phyloP scores from a whole-genome alignment of 257 asterid genomes.

The Galeopsis tetrahit region DNA sequence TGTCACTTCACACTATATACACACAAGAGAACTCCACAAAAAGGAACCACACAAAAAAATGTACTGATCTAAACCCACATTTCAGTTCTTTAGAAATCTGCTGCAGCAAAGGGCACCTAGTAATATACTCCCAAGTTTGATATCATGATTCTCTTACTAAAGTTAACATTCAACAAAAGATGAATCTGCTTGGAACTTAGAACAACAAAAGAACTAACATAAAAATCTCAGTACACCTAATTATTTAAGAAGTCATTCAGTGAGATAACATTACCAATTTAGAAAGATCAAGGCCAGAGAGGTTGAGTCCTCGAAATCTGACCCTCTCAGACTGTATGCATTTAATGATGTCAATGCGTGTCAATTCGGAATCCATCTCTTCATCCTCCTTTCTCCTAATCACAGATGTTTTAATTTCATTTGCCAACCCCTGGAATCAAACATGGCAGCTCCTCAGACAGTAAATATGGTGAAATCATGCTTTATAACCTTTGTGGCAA shows the following conservation, averaged over 20 bases:
- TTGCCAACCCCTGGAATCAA: constrained; percentile 70
- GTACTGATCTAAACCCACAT: neutral
- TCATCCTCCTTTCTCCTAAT: constrained; percentile 78
- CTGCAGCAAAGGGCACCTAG: constrained; percentile 4
- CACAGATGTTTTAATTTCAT: constrained; percentile 60
- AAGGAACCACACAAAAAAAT: neutral
- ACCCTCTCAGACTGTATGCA: constrained; percentile 93
- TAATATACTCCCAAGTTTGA: constrained; percentile 17
- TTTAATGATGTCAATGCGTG: constrained; percentile 87
- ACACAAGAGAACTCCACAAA: constrained; percentile 24
- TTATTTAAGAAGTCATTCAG: constrained; percentile 22
- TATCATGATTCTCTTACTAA: neutral
- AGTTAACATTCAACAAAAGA: constrained; percentile 1
- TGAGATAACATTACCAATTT: constrained; percentile 64
- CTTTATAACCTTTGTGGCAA: constrained; percentile 20
- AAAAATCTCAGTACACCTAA: constrained; percentile 20
- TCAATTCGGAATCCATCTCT: constrained; percentile 77
- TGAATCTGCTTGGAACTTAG: constrained; percentile 17
- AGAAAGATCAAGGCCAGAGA: constrained; percentile 92
- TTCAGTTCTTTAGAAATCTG: neutral
- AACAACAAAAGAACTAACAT: neutral
- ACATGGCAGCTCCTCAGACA: constrained; percentile 24
- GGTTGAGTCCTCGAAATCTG: constrained; percentile 91
- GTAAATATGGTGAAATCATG: constrained; percentile 14
- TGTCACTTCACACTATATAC: constrained; percentile 2